Evolutionary conservation across 179 eudicot genomes (phyloP).

Genomic region (Sideroxylon spinosum): DNA sequence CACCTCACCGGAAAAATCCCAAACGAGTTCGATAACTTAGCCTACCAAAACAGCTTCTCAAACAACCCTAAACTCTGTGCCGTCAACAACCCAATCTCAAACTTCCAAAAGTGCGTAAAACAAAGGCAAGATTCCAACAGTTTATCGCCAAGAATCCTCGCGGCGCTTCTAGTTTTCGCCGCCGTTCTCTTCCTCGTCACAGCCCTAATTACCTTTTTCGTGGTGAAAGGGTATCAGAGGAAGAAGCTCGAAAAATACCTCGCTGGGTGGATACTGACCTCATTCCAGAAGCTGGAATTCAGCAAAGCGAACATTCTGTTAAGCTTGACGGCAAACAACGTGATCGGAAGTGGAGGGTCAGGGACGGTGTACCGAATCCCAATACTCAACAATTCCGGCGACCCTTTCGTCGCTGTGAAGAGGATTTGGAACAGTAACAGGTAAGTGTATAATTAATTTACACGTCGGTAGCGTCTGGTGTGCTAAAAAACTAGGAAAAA

Average conservation of each 20-base stretch:
- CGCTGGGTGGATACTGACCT: slow-evolving; percentile 58
- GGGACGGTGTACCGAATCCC: slow-evolving; percentile 63
- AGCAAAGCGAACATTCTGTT: slow-evolving; percentile 51
- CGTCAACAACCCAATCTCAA: slow-evolving; percentile 22
- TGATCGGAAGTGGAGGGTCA: slow-evolving; percentile 82
- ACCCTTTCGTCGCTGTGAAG: slow-evolving; percentile 41
- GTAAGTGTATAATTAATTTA: too few species aligned
- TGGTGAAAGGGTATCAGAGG: slow-evolving; percentile 30
- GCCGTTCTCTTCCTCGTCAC: too few species aligned
- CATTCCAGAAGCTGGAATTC: slow-evolving; percentile 66
- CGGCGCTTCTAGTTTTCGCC: slow-evolving; percentile 32
- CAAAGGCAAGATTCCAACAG: slow-evolving; percentile 17
- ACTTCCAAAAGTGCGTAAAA: slow-evolving; percentile 40
- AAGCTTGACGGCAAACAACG: slow-evolving; percentile 42
- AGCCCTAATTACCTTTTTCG: slow-evolving; percentile 24
- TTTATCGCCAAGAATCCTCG: slow-evolving; percentile 36
- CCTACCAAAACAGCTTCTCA: slow-evolving; percentile 51
- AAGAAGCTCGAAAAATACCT: slow-evolving; percentile 39
- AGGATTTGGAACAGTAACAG: too few species aligned
- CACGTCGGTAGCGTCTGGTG: too few species aligned
- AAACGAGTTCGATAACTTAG: slow-evolving; percentile 42
- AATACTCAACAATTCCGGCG: slow-evolving; percentile 27
- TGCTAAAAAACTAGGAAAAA: too few species aligned
- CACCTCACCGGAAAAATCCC: slow-evolving; percentile 68
- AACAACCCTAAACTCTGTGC: slow-evolving; percentile 65